Percentiles rank a stretch among this genome's conserved stretches.
Conservation (phyloP, 768 basidiomycete species). For the Hypholoma sublateritium region DNA sequence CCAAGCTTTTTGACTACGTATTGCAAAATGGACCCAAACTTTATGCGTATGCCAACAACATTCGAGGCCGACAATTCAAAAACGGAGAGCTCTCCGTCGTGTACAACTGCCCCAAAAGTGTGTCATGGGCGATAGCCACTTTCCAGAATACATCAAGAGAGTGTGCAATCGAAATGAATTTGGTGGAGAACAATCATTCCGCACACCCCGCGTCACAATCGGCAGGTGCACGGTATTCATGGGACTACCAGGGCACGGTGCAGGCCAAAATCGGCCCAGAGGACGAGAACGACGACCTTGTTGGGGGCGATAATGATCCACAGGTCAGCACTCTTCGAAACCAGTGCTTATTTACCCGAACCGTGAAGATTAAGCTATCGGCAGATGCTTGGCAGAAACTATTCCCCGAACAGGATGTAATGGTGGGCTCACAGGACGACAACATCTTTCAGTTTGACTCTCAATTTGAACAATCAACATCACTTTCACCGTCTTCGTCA, state of each 20-base stretch:
- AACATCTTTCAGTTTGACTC: neutral
- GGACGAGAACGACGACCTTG: constrained; percentile 8
- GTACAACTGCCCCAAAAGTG: constrained; percentile 21
- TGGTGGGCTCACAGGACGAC: neutral
- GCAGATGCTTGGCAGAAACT: neutral
- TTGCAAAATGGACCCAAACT: too few species aligned
- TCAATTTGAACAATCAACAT: too few species aligned
- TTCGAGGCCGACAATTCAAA: constrained; percentile 1
- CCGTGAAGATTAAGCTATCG: neutral
- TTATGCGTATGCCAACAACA: neutral
- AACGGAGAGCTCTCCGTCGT: constrained; percentile 27
- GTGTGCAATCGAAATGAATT: neutral
- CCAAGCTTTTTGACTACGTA: too few species aligned
- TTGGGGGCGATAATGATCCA: neutral
- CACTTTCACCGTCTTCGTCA: too few species aligned
- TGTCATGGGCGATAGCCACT: constrained; percentile 24
- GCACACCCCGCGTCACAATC: neutral
- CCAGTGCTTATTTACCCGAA: constrained; percentile 11
- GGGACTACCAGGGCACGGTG: neutral
- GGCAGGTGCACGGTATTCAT: neutral
- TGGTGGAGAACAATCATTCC: neutral
- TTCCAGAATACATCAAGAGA: constrained; percentile 1
- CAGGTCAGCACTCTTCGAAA: constrained; percentile 3
- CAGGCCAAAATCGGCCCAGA: constrained; percentile 11
- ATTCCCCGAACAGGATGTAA: neutral